Base-by-base conservation (phyloP, 78 protist species). In the Trichosphaerium sp. region DNA sequence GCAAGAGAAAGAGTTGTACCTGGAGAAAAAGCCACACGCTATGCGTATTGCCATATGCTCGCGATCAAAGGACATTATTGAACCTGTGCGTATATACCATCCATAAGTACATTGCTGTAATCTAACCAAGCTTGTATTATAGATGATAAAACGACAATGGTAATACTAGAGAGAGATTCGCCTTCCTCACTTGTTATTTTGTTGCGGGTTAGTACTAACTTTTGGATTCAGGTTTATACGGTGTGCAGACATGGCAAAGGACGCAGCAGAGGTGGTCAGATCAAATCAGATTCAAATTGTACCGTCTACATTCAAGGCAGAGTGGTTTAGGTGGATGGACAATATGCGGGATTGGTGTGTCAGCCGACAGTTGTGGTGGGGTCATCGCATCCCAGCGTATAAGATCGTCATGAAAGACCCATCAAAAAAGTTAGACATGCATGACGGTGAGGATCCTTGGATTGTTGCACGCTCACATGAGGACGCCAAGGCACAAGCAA, bases 331-430 rank as follows among this genome's bases (percentile, higher is more conserved):
- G 28, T 78, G 84, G 84, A 37, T 78, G 6, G 72, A 55, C 10
- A 72, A 88, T 75, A 79, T 82, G 48, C 72, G 64, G 31, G 96
- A 88, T n/a, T 92, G 97, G 96, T 95, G 98, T 78, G 69, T 97
- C 42, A 92, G 97, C 3, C 71, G 99, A 3, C 99, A 96, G 76
- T 81, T 96, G 29, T 98, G 99, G 99, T 98, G 99, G 99, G 99
- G 99, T 32, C 97, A 98, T 85, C 92, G 94, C 47, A 93, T 98
- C 35, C 99, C 99, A 3, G 99, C 98, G 2, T 96, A 79, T 62
- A 47, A 35, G 18, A 75, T 81, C 21, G 7, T 15, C 5, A n/a
- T n/a, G n/a, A n/a, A n/a, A n/a, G n/a, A 43, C 61, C 61, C 58
- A 23, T 39, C 12, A 23, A 44, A 1, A 60, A 64, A 29, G 1